Evolutionary conservation across 306 rosid genomes (phyloP).

Genomic region (Quercus cerris): DNA sequence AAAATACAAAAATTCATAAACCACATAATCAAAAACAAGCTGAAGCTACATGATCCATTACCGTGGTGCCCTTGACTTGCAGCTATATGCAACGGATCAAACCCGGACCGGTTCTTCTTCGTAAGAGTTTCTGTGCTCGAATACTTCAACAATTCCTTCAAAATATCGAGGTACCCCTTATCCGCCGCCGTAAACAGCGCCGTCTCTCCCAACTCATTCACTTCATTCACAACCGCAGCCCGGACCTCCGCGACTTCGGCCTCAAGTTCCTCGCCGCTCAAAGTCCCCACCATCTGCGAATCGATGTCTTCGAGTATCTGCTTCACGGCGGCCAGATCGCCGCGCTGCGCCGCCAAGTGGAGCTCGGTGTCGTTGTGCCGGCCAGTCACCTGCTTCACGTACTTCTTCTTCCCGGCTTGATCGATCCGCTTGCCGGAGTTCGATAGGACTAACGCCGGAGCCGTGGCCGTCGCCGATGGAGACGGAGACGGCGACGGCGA

Average conservation of each 20-base stretch:
- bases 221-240: slow-evolving; percentile 80
- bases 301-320: slow-evolving; percentile 77
- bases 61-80: slow-evolving; percentile 91
- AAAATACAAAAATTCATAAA: not conserved
- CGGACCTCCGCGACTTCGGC: slow-evolving; percentile 90
- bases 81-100: slow-evolving; percentile 87
- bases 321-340: slow-evolving; percentile 83
- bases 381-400: slow-evolving; percentile 97
- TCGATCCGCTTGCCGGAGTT: slow-evolving; percentile 96
- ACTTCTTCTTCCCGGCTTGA: slow-evolving; percentile 94
- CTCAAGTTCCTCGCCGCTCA: slow-evolving; percentile 56
- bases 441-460: slow-evolving; percentile 90
- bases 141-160: slow-evolving; percentile 76
- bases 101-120: slow-evolving; percentile 67
- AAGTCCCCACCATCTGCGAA: slow-evolving; percentile 66
- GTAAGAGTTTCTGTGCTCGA: slow-evolving; percentile 51
- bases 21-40: not conserved
- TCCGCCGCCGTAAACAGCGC: slow-evolving; percentile 90
- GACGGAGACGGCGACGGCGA: slow-evolving; percentile 79
- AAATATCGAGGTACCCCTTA: slow-evolving; percentile 76
- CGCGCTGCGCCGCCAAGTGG: slow-evolving; percentile 96
- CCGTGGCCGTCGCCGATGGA: slow-evolving; percentile 53
- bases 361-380: slow-evolving; percentile 93
- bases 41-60: slow-evolving; percentile 20
- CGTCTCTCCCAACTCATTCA: slow-evolving; percentile 86